Conservation (phyloP, 768 basidiomycete species). For the Cystofilobasidium bisporidii region DNA sequence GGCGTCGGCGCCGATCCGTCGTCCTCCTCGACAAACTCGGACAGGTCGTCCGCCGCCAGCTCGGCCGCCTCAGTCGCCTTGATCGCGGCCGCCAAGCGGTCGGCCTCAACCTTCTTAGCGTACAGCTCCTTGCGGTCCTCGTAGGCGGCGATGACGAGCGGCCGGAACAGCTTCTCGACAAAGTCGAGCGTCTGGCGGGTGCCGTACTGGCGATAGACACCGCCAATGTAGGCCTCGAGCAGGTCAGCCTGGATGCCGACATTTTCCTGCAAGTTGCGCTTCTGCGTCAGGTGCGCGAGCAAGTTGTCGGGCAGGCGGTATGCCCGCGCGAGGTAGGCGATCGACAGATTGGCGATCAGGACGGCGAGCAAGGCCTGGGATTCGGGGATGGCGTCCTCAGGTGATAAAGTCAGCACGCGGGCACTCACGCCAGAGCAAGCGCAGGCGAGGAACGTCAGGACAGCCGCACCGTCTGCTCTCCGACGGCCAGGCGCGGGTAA, state of each 20-base stretch:
- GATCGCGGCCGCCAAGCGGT: not conserved
- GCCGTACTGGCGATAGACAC: constrained; percentile 3
- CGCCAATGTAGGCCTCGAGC: constrained; percentile 2
- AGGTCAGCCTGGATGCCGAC: constrained; percentile 4
- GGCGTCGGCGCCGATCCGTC: not conserved
- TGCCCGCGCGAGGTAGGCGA: not conserved
- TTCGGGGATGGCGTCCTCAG: not conserved
- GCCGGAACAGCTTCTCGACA: not conserved
- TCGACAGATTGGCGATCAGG: not conserved
- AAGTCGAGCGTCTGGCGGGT: not conserved
- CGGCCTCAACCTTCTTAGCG: not conserved
- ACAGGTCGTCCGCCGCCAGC: not conserved
- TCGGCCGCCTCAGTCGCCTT: not conserved
- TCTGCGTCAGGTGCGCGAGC: constrained; percentile 2
- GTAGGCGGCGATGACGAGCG: not conserved
- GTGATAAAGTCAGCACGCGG: not conserved
- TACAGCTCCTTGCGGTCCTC: not conserved
- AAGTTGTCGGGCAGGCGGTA: not conserved
- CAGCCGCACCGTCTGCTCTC: constrained; percentile 8
- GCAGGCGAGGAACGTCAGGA: too few relatives aligned
- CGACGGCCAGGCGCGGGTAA: constrained; percentile 1
- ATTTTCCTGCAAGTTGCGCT: not conserved
- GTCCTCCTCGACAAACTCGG: not conserved
- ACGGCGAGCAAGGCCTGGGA: not conserved
- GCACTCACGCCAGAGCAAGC: not conserved